These are phyloP conservation scores for Yamadazyma dushanensis DNA, from an alignment of 1,139 yeast species.

Conservation along the genomic window DNA sequence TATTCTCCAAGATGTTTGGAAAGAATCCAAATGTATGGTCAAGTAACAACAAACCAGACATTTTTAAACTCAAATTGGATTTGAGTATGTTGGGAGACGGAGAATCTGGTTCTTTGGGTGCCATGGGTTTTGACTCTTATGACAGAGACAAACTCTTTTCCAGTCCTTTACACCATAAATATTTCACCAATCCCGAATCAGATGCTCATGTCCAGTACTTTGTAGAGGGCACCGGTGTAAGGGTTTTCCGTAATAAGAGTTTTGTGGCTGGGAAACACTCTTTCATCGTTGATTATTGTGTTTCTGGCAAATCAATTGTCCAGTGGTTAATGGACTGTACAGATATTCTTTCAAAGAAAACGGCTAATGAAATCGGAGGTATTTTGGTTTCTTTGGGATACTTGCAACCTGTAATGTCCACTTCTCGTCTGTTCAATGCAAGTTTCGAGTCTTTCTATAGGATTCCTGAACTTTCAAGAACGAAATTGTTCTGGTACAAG, in stretches of 20 bases:
- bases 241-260: slow-evolving; percentile 49
- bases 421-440: slow-evolving; percentile 1
- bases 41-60: slow-evolving; percentile 42
- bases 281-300: slow-evolving; percentile 31
- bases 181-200: slow-evolving; percentile 86
- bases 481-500: slow-evolving; percentile 23
- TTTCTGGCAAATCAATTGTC: slow-evolving; percentile 74
- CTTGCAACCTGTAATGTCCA: slow-evolving; percentile 26
- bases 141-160: slow-evolving; percentile 7
- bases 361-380: slow-evolving; percentile 63
- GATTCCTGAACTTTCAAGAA: slow-evolving; percentile 21
- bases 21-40: slow-evolving; percentile 68
- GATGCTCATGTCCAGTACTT: slow-evolving; percentile 81
- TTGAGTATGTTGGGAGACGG: slow-evolving; percentile 6
- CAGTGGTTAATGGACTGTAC: slow-evolving; percentile 95
- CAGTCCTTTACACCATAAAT: slow-evolving; percentile 76
- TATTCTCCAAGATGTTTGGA: slow-evolving; percentile 70
- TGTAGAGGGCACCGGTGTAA: slow-evolving; percentile 48
- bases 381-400: slow-evolving; percentile 53
- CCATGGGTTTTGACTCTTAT: slow-evolving; percentile 1
- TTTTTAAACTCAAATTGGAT: slow-evolving; percentile 10
- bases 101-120: no score
- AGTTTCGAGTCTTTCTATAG: slow-evolving; percentile 19
- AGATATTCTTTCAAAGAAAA: slow-evolving; percentile 57
- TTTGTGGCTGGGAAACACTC: slow-evolving; percentile 20